Conservation (phyloP, 2,329 filamentous ascomycete genomes). For the Bipolaris zeicola region DNA sequence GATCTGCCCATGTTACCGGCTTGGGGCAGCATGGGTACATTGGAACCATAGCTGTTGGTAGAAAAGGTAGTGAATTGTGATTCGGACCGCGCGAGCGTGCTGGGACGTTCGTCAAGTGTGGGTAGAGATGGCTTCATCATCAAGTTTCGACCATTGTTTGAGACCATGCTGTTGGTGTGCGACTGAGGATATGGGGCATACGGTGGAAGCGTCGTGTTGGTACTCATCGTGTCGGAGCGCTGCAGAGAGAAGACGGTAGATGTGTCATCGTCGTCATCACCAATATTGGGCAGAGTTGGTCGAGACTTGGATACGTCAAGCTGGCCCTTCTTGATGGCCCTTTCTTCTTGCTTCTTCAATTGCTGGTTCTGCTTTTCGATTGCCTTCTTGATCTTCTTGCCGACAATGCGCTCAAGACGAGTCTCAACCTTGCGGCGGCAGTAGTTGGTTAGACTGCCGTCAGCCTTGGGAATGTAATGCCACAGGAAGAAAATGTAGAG, state of each 20-base stretch:
- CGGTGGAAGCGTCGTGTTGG: slow-evolving; percentile 51
- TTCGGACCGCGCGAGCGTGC: slow-evolving; percentile 44
- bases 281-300: slow-evolving; percentile 52
- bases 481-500: slow-evolving; percentile 90
- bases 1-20: slow-evolving; percentile 64
- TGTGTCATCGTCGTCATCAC: slow-evolving; percentile 50
- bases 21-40: slow-evolving; percentile 65
- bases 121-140: slow-evolving; percentile 49
- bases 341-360: slow-evolving; percentile 51
- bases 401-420: slow-evolving; percentile 82
- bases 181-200: slow-evolving; percentile 56
- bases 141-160: slow-evolving; percentile 39
- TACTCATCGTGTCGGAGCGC: slow-evolving; percentile 42
- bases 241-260: slow-evolving; percentile 39
- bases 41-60: slow-evolving; percentile 65
- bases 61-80: slow-evolving; percentile 63
- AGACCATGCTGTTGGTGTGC: slow-evolving; percentile 61
- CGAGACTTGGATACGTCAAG: slow-evolving; percentile 31
- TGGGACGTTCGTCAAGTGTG: slow-evolving; percentile 50
- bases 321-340: slow-evolving; percentile 54
- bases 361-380: slow-evolving; percentile 73
- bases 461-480: slow-evolving; percentile 83
- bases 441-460: slow-evolving; percentile 81
- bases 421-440: slow-evolving; percentile 92
- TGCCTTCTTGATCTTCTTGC: slow-evolving; percentile 85